Evolutionary conservation across 345 rosid genomes (phyloP).

Genomic region (Durio zibethinus): DNA sequence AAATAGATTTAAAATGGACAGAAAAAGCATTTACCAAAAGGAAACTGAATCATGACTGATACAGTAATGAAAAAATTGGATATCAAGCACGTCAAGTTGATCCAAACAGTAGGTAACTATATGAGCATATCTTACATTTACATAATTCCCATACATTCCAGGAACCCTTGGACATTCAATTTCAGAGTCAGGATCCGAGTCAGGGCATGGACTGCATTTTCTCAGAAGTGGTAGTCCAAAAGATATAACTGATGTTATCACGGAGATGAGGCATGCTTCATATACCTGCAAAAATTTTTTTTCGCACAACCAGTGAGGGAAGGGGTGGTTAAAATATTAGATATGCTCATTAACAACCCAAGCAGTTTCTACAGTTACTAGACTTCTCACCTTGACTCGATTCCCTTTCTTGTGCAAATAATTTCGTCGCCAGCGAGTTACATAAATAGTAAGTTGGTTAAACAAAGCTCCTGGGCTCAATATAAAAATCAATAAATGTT

Average conservation of each 20-base stretch:
- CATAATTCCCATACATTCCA: conserved; percentile 95
- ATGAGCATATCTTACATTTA: conserved; percentile 57
- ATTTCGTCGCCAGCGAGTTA: conserved; percentile 86
- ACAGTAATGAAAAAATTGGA: not conserved
- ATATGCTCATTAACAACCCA: not conserved
- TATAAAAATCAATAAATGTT: conserved; percentile 16
- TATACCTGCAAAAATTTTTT: conserved; percentile 60
- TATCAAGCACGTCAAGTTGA: not conserved
- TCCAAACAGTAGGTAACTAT: conserved; percentile 1
- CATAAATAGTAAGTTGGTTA: conserved; percentile 82
- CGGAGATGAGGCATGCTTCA: conserved; percentile 94
- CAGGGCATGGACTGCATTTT: conserved; percentile 92
- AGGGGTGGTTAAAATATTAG: conserved; percentile 11
- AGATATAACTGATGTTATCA: conserved; percentile 79
- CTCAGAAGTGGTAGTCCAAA: conserved; percentile 90
- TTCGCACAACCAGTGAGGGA: not conserved
- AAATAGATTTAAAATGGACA: not conserved
- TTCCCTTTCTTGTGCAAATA: conserved; percentile 81
- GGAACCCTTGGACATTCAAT: conserved; percentile 89
- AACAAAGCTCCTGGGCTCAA: conserved; percentile 73
- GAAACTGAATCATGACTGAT: not conserved
- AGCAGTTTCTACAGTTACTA: not conserved
- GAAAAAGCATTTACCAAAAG: not conserved
- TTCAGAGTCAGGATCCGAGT: conserved; percentile 59
- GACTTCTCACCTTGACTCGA: conserved; percentile 66